Percentiles rank a stretch among this genome's conserved stretches.
phyloP scores from a whole-genome alignment of 2,329 filamentous ascomycete genomes.

The Pseudogymnoascus pannorum region DNA sequence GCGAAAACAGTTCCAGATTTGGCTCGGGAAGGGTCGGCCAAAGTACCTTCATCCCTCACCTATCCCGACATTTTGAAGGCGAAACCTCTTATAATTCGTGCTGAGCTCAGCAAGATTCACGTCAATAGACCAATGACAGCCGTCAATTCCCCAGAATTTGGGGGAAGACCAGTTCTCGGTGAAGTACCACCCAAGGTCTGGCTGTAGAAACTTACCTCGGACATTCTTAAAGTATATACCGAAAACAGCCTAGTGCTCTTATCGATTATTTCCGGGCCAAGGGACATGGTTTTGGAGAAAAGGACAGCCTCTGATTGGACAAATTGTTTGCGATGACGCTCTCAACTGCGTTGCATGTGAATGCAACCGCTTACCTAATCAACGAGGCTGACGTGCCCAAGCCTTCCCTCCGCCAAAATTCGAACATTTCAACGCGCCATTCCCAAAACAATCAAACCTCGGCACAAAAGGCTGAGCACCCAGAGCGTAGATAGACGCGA shows the following conservation, averaged over 20 bases:
- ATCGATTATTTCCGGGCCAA: not conserved
- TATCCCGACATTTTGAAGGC: not conserved
- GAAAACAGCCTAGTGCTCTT: not conserved
- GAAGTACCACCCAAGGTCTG: not conserved
- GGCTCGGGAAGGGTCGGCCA: constrained; percentile 4
- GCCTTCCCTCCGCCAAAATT: not conserved
- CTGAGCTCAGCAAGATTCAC: not conserved
- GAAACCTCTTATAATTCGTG: not conserved
- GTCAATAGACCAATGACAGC: not conserved
- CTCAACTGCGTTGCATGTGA: not conserved
- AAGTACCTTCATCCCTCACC: not conserved
- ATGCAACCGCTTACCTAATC: not conserved
- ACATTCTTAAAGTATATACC: not conserved
- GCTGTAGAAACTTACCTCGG: constrained; percentile 4
- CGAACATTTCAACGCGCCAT: not conserved
- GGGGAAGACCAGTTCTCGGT: not conserved
- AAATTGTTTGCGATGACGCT: not conserved
- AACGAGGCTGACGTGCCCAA: constrained; percentile 3
- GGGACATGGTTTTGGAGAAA: not conserved
- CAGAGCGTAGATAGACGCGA: not conserved
- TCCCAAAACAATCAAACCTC: not conserved
- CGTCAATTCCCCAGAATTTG: not conserved
- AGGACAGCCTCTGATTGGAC: not conserved
- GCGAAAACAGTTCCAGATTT: constrained; percentile 1
- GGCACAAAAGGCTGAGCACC: not conserved